phyloP scores from a whole-genome alignment of 352 stramenopile genomes.

The Synura sp. region DNA sequence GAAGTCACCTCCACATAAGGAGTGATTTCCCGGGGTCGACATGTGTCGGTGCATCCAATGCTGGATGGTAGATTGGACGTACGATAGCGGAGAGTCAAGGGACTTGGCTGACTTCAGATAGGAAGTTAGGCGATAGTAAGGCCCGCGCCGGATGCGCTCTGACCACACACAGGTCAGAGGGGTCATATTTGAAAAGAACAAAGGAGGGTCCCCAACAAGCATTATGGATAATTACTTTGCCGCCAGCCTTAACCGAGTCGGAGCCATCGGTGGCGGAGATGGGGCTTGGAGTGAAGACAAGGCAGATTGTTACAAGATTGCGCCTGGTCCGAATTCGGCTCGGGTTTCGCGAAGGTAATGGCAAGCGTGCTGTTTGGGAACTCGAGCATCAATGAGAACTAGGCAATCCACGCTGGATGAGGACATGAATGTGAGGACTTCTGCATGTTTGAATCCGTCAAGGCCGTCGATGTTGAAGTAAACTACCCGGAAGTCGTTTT shows the following conservation, averaged over 20 bases:
- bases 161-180: no score
- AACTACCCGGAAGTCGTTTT: conserved; percentile 8
- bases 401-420: conserved; percentile 13
- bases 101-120: no score
- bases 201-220: no score
- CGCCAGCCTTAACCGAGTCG: no score
- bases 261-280: neutral
- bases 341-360: conserved; percentile 16
- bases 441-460: no score
- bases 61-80: no score
- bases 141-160: no score
- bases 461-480: conserved; percentile 7
- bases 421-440: conserved; percentile 7
- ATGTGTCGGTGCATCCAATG: conserved; percentile 11
- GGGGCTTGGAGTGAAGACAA: neutral
- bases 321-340: neutral
- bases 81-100: no score
- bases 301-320: no score
- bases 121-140: no score
- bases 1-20: conserved; percentile 5
- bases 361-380: conserved; percentile 7
- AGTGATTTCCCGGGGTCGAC: neutral
- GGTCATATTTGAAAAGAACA: no score
- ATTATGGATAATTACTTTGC: no score
- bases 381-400: conserved; percentile 5